Evolutionary conservation across 1,284 basidiomycete species (phyloP).

Genomic region (Cryptococcus floricola): DNA sequence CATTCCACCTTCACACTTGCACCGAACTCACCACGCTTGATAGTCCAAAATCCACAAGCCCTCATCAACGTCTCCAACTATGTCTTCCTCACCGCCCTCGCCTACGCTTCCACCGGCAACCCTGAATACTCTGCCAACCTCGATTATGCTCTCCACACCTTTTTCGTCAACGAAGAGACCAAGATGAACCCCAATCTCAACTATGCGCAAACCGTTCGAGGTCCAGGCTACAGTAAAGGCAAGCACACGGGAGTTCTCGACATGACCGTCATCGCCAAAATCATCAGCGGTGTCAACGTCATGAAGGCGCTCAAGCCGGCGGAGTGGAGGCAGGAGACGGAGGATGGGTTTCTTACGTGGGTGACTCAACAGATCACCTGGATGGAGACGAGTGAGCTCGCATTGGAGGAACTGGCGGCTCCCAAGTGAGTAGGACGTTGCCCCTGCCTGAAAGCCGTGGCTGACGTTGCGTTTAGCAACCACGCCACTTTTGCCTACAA

Average conservation of each 20-base stretch:
- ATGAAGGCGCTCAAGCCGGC: conserved; percentile 16
- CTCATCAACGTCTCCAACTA: conserved; percentile 49
- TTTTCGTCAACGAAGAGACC: conserved; percentile 58
- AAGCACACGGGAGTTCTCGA: conserved; percentile 28
- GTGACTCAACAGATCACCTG: conserved; percentile 18
- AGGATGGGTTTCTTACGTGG: conserved; percentile 19
- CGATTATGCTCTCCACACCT: conserved; percentile 17
- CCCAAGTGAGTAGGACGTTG: conserved; percentile 19
- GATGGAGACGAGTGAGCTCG: conserved; percentile 20
- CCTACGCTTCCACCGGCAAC: conserved; percentile 55
- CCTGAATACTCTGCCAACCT: conserved; percentile 21
- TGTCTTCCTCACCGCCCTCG: conserved; percentile 51
- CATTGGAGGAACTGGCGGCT: conserved; percentile 23
- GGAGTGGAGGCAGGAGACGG: conserved; percentile 18
- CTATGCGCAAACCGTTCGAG: conserved; percentile 63
- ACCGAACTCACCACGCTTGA: no score
- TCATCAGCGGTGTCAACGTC: conserved; percentile 20
- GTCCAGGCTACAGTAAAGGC: conserved; percentile 48
- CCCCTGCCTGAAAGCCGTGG: neutral
- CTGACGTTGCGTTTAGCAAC: conserved; percentile 22
- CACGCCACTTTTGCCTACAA: conserved; percentile 40
- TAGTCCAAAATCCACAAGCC: conserved; percentile 57
- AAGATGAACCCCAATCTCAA: conserved; percentile 66
- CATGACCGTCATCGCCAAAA: conserved; percentile 24
- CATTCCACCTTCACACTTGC: neutral